Base-by-base conservation (phyloP, 2,329 filamentous ascomycete genomes). In the Ceratocystis cubensis region DNA sequence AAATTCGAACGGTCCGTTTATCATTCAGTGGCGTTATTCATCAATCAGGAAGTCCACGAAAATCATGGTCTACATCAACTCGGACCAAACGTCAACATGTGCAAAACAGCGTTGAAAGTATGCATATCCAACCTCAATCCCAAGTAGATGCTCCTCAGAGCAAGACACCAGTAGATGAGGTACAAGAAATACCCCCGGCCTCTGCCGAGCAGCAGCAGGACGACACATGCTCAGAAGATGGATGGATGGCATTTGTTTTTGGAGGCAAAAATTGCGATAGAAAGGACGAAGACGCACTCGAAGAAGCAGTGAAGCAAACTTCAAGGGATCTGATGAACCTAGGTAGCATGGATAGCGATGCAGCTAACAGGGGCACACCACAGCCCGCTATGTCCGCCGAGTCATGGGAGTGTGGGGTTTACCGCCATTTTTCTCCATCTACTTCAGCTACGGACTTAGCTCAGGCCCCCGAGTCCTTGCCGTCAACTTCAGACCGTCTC, bases 171-270 rank as follows among this genome's bases (percentile, higher is more conserved):
- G 10, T 44, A 4, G 20, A 22, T 37, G 17, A 65, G 30, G 22
- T 10, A 6, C 46, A 22, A 33, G 22, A n/a, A 57, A 10, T 5
- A 3, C 15, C 22, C 37, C 8, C 13, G 30, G 20, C 30, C 41
- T 6, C 45, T 15, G 30, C 20, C 30, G n/a, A 41, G 13, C 10
- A 30, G 30, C 13, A 44, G 25, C 22, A 13, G 13, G 25, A 20
- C 10, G 30, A 61, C 5, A 15, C 44, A 10, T 62, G 56, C 37
- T 66, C 65, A 20, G 61, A 67, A 22, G 61, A 67, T n/a, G 61
- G 46, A n/a, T 67, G 65, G 65, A 57, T 67, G 61, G 63, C 44
- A 20, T 67, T 67, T 64, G 61, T 67, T 7, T 67, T 67, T 63
- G 61, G 65, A 13, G 61, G 20, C 5, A 33, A 33, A 20, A 30